phyloP scores from a whole-genome alignment of 2,329 filamentous ascomycete genomes.

The Helminthosporium solani region DNA sequence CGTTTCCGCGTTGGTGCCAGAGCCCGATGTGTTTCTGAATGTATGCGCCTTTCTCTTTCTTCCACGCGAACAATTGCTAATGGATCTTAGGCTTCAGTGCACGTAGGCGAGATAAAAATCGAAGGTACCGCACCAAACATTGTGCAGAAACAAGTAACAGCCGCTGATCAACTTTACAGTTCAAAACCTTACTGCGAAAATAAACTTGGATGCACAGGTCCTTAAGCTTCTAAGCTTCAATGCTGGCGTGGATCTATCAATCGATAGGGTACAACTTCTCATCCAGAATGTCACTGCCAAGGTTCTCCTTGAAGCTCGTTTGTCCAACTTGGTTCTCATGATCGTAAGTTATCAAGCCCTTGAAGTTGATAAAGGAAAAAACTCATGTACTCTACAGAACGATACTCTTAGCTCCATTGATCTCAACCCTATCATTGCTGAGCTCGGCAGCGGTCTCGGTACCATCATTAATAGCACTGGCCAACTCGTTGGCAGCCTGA shows the following conservation, averaged over 20 bases:
- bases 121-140: too few relatives aligned
- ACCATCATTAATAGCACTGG: slow-evolving; percentile 49
- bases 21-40: slow-evolving; percentile 63
- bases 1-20: slow-evolving; percentile 44
- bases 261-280: slow-evolving; percentile 57
- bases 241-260: slow-evolving; percentile 60
- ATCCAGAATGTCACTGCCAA: slow-evolving; percentile 62
- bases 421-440: slow-evolving; percentile 60
- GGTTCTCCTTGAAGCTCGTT: slow-evolving; percentile 60
- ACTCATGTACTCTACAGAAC: too few relatives aligned
- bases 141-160: too few relatives aligned
- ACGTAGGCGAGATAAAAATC: slow-evolving; percentile 55
- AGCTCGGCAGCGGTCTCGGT: slow-evolving; percentile 53
- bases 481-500: slow-evolving; percentile 27
- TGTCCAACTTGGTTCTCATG: slow-evolving; percentile 62
- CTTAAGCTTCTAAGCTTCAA: slow-evolving; percentile 60
- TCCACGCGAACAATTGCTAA: neutral
- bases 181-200: slow-evolving; percentile 60
- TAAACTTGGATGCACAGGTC: slow-evolving; percentile 62
- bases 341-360: slow-evolving; percentile 33
- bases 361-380: too few relatives aligned
- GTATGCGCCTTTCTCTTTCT: neutral
- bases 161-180: slow-evolving; percentile 62
- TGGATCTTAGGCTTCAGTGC: slow-evolving; percentile 48
- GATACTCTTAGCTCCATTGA: slow-evolving; percentile 61